Conservation (phyloP, 1,139 yeast genomes). For the Yamadazyma taylorii region DNA sequence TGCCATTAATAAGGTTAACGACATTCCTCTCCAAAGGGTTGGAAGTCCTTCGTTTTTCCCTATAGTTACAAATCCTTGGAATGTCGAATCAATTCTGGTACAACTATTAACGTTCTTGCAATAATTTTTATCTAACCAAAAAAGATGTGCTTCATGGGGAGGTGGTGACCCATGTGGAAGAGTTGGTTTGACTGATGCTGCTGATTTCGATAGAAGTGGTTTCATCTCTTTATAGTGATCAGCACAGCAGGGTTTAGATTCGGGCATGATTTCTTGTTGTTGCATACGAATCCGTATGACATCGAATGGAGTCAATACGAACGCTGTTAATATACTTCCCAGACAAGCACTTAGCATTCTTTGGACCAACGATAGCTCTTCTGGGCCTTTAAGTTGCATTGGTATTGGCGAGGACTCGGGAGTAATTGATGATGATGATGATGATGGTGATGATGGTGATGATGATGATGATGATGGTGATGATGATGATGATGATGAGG, state of each 20-base stretch:
- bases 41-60: slow-evolving; percentile 68
- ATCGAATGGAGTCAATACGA: slow-evolving; percentile 90
- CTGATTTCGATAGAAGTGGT: slow-evolving; percentile 1
- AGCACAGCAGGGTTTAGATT: slow-evolving; percentile 28
- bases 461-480: no score
- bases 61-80: slow-evolving; percentile 70
- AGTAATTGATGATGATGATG: neutral
- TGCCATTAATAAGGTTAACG: slow-evolving; percentile 83
- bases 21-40: slow-evolving; percentile 88
- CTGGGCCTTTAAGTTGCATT: neutral
- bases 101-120: slow-evolving; percentile 37
- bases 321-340: slow-evolving; percentile 86
- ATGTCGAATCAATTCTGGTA: slow-evolving; percentile 52
- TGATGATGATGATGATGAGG: no score
- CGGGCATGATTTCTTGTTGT: slow-evolving; percentile 71
- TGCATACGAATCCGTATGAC: slow-evolving; percentile 89
- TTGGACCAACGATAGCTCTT: slow-evolving; percentile 45
- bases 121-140: slow-evolving; percentile 43
- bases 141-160: slow-evolving; percentile 26
- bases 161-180: slow-evolving; percentile 3
- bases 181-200: slow-evolving; percentile 1
- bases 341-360: slow-evolving; percentile 88
- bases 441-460: no score
- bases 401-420: neutral
- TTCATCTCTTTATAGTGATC: slow-evolving; percentile 1